Percentiles rank a stretch among this genome's conserved stretches.
phyloP scores from a whole-genome alignment of 2,329 filamentous ascomycete species.

The Alternaria sp. region DNA sequence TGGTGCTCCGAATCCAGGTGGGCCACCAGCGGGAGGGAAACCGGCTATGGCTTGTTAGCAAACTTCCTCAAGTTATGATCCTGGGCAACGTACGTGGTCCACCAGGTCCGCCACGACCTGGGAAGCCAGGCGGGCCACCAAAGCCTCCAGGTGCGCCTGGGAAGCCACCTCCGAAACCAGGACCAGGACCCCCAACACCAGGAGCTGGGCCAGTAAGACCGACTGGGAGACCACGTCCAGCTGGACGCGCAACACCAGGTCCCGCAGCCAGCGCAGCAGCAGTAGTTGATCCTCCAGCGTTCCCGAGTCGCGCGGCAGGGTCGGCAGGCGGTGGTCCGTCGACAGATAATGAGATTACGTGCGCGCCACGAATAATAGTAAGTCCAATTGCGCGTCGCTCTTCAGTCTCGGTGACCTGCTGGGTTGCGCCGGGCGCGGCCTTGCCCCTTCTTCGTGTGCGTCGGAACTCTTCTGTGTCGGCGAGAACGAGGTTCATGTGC shows the following conservation, averaged over 20 bases:
- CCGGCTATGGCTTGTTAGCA: constrained; percentile 40
- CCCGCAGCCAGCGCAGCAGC: constrained; percentile 73
- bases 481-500: constrained; percentile 99
- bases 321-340: constrained; percentile 96
- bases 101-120: constrained; percentile 47
- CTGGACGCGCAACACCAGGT: constrained; percentile 88
- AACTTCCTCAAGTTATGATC: not conserved
- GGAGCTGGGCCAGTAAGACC: constrained; percentile 88
- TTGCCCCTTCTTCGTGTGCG: constrained; percentile 61
- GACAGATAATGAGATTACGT: constrained; percentile 93
- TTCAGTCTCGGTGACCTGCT: constrained; percentile 80
- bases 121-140: constrained; percentile 44
- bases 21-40: constrained; percentile 59
- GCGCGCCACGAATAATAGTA: constrained; percentile 90
- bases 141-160: constrained; percentile 48
- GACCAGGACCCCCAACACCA: constrained; percentile 81
- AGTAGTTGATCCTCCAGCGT: constrained; percentile 69
- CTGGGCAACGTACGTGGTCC: constrained; percentile 41
- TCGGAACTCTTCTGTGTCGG: constrained; percentile 78
- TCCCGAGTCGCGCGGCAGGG: constrained; percentile 86
- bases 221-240: constrained; percentile 82
- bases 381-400: constrained; percentile 97
- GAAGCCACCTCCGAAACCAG: constrained; percentile 59
- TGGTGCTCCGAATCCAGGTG: constrained; percentile 50
- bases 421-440: constrained; percentile 68